A percentile compares a stretch with the other conserved stretches of the same genome.
Conservation (phyloP, 176 grass and related monocot species). For the Musa itinerans region DNA sequence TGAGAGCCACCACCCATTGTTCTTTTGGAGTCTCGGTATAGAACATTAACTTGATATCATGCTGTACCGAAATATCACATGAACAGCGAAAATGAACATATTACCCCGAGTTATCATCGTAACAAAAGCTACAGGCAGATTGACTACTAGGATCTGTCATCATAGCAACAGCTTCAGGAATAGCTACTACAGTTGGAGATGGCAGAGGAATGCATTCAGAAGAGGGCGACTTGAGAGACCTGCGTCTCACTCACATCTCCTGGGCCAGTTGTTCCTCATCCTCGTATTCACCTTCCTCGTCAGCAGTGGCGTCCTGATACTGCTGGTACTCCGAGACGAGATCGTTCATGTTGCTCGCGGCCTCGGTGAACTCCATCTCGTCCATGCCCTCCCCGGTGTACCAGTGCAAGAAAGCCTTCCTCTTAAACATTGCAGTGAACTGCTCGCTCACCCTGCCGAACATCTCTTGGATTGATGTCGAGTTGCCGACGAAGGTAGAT, state of each 20-base stretch:
- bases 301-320: slow-evolving; percentile 16
- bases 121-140: too few species aligned
- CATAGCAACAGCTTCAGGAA: too few species aligned
- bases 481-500: slow-evolving; percentile 73
- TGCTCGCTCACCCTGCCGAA: slow-evolving; percentile 90
- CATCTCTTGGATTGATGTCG: slow-evolving; percentile 85
- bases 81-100: too few species aligned
- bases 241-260: not conserved
- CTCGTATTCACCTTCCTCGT: slow-evolving; percentile 4
- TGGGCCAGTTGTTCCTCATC: not conserved
- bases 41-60: too few species aligned
- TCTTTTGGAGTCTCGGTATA: too few species aligned
- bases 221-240: too few species aligned
- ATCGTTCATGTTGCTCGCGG: slow-evolving; percentile 85
- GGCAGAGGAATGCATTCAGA: too few species aligned
- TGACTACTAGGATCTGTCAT: too few species aligned
- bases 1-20: too few species aligned
- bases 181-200: too few species aligned
- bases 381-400: slow-evolving; percentile 74
- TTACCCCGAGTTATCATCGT: too few species aligned
- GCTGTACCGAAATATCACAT: not conserved
- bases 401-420: slow-evolving; percentile 88
- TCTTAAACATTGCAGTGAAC: slow-evolving; percentile 89
- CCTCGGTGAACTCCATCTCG: slow-evolving; percentile 79
- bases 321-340: slow-evolving; percentile 79